Evolutionary conservation across 345 rosid genomes (phyloP).

Genomic region (Salix udensis): DNA sequence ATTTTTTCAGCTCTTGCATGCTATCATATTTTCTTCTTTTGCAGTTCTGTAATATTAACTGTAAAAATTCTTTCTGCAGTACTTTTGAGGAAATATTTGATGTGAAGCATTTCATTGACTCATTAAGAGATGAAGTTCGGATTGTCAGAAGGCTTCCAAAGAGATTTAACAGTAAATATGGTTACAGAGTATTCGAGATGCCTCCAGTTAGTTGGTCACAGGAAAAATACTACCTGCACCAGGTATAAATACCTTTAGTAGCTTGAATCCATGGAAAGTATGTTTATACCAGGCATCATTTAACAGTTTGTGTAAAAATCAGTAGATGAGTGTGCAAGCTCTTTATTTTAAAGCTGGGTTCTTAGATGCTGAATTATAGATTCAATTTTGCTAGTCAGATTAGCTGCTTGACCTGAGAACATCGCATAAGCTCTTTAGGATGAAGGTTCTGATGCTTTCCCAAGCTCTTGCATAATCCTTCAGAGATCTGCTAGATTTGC

Average conservation of each 20-base stretch:
- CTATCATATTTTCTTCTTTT: neutral
- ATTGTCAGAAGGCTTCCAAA: conserved; percentile 80
- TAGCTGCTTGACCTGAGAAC: neutral
- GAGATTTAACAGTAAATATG: conserved; percentile 55
- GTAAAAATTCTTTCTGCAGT: conserved; percentile 45
- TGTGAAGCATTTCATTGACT: conserved; percentile 80
- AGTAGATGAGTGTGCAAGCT: neutral
- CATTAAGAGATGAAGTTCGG: conserved; percentile 89
- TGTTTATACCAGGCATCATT: neutral
- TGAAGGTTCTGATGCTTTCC: neutral
- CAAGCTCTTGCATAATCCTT: neutral
- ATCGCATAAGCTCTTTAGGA: neutral
- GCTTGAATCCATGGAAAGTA: neutral
- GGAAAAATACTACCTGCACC: conserved; percentile 77
- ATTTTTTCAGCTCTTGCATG: conserved; percentile 9
- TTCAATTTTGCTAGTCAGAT: neutral
- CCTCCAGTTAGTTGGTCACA: conserved; percentile 98
- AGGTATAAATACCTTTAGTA: conserved; percentile 43
- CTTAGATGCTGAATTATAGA: neutral
- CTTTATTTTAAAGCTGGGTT: neutral
- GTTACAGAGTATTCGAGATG: conserved; percentile 59
- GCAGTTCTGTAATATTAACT: conserved; percentile 3
- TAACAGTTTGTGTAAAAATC: neutral
- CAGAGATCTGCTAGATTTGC: too few relatives aligned
- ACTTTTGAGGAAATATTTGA: conserved; percentile 93